Conservation (phyloP, 345 rosid species). For the Pistacia integerrima region DNA sequence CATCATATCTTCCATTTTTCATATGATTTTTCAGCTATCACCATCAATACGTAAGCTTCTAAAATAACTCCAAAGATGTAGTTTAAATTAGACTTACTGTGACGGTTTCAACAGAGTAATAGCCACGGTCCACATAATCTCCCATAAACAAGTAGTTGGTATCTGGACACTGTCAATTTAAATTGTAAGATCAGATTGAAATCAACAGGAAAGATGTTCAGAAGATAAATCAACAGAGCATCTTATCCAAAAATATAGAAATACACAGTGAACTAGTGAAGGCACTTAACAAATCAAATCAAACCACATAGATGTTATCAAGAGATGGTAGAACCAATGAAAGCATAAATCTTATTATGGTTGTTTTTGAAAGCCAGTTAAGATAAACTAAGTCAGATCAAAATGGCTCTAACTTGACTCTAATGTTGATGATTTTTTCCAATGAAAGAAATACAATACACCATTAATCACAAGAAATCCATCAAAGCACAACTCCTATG, state of each 20-base stretch:
- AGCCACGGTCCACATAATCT: conserved; percentile 98
- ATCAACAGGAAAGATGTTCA: conserved; percentile 8
- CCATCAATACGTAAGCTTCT: not conserved
- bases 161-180: conserved; percentile 84
- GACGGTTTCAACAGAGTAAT: conserved; percentile 97
- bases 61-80: not conserved
- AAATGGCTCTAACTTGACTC: not conserved
- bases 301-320: not conserved
- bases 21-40: not conserved
- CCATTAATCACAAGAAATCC: not conserved
- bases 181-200: conserved; percentile 15
- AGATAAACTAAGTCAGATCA: not conserved
- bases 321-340: conserved; percentile 1
- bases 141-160: conserved; percentile 99
- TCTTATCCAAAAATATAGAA: not conserved
- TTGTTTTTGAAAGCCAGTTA: not conserved
- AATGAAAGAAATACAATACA: not conserved
- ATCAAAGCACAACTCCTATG: conserved; percentile 13
- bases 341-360: not conserved
- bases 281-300: not conserved
- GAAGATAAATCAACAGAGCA: not conserved
- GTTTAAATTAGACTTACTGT: conserved; percentile 48
- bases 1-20: not conserved
- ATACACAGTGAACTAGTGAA: not conserved
- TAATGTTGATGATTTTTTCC: not conserved